phyloP scores from a whole-genome alignment of 2,329 filamentous ascomycete species.

The Monosporascus sp. region DNA sequence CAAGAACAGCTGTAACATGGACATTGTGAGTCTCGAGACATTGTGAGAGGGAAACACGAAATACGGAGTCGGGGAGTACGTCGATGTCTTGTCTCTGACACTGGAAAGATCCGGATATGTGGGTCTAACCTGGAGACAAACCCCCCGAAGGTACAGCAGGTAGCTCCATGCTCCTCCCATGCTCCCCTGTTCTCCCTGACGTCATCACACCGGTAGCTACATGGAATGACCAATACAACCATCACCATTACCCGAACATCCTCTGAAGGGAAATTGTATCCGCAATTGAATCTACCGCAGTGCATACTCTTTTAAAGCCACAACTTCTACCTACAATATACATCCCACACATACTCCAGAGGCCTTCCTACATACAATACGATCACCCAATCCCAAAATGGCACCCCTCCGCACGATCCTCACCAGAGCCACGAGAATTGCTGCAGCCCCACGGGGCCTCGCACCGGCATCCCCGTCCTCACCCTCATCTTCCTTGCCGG shows the following conservation, averaged over 20 bases:
- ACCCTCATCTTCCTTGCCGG: conserved; percentile 1
- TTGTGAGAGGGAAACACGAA: too few species aligned
- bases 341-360: not conserved
- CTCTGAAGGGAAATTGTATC: too few species aligned
- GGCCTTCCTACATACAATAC: not conserved
- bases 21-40: too few species aligned
- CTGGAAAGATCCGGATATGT: too few species aligned
- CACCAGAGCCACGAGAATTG: not conserved
- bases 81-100: too few species aligned
- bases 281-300: not conserved
- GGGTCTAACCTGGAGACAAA: too few species aligned
- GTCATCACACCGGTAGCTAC: not conserved
- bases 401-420: not conserved
- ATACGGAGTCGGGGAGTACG: too few species aligned
- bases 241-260: not conserved
- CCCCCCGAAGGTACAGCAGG: not conserved
- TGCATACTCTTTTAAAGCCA: not conserved
- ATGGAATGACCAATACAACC: not conserved
- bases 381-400: not conserved
- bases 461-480: not conserved
- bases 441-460: not conserved
- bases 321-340: not conserved
- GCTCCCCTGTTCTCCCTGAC: not conserved
- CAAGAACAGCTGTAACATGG: too few species aligned
- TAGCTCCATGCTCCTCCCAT: too few species aligned